Evolutionary conservation across 139 green algal species (phyloP).

Genomic region (Tetradesmus lagerheimii): DNA sequence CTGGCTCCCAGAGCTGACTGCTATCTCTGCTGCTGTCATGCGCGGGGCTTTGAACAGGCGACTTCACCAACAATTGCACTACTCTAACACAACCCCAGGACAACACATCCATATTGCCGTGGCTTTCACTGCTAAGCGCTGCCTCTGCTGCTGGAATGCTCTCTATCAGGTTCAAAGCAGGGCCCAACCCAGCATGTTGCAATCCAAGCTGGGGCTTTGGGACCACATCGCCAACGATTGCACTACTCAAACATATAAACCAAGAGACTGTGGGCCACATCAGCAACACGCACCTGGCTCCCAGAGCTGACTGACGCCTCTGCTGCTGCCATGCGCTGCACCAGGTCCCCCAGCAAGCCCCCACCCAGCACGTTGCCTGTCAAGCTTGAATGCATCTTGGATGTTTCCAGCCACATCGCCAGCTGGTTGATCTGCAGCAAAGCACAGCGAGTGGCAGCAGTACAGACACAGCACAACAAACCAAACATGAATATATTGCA

Average conservation of each 20-base stretch:
- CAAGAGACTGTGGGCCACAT: too few species aligned
- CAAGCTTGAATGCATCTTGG: constrained; percentile 61
- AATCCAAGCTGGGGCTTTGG: too few species aligned
- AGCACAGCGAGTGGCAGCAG: neutral
- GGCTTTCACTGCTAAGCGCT: too few species aligned
- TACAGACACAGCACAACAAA: neutral
- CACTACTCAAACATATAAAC: too few species aligned
- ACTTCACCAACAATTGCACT: too few species aligned
- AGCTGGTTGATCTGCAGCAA: constrained; percentile 48
- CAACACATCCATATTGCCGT: too few species aligned
- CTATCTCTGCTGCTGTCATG: neutral
- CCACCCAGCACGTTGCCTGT: constrained; percentile 61
- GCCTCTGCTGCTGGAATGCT: too few species aligned
- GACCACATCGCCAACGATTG: too few species aligned
- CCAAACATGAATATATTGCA: neutral
- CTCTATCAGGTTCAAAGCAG: too few species aligned
- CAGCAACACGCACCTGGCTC: neutral
- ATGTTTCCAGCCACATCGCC: constrained; percentile 67
- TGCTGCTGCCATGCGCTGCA: constrained; percentile 15
- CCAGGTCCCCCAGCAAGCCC: constrained; percentile 56
- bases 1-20: neutral
- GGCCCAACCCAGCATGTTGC: too few species aligned
- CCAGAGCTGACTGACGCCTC: neutral
- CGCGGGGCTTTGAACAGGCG: too few species aligned
- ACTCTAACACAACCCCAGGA: too few species aligned